Evolutionary conservation across 495 filamentous ascomycete species (phyloP).

Genomic region (Aspergillus egyptiacus): DNA sequence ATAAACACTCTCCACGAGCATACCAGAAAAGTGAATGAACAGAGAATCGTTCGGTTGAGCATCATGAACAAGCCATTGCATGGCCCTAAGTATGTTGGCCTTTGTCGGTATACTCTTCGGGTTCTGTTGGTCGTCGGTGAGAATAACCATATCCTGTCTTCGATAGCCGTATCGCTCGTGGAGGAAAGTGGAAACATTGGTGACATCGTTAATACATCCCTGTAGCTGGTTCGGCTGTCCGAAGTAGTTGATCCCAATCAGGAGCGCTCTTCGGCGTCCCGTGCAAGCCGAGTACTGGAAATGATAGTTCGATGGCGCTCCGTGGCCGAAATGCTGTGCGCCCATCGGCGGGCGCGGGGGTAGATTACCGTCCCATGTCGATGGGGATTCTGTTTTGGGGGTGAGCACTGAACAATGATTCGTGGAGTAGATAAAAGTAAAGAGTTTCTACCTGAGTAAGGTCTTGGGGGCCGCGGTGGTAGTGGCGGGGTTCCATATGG

Average conservation of each 20-base stretch:
- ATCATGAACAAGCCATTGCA: constrained; percentile 98
- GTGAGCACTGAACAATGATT: not conserved
- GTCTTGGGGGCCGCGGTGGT: constrained; percentile 15
- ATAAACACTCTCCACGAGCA: not conserved
- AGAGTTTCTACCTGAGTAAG: constrained; percentile 15
- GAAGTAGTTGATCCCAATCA: constrained; percentile 98
- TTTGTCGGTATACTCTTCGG: constrained; percentile 93
- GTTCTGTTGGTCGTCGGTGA: constrained; percentile 94
- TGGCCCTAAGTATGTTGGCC: constrained; percentile 87
- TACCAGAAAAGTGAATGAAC: constrained; percentile 95
- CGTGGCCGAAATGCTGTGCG: constrained; percentile 59
- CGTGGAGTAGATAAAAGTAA: no score
- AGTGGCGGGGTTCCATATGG: constrained; percentile 19
- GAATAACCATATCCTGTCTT: constrained; percentile 95
- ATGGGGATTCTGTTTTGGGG: constrained; percentile 11
- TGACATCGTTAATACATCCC: constrained; percentile 97
- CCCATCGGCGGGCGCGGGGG: constrained; percentile 37
- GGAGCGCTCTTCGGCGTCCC: constrained; percentile 79
- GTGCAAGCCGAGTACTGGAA: constrained; percentile 92
- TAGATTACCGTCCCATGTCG: constrained; percentile 21
- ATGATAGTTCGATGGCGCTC: constrained; percentile 69
- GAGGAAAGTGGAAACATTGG: constrained; percentile 91
- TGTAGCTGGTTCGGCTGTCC: constrained; percentile 79
- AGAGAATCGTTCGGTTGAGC: constrained; percentile 92
- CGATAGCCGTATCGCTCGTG: constrained; percentile 81